Conservation (phyloP, 768 basidiomycete species). For the Xerocomus potaroensis region DNA sequence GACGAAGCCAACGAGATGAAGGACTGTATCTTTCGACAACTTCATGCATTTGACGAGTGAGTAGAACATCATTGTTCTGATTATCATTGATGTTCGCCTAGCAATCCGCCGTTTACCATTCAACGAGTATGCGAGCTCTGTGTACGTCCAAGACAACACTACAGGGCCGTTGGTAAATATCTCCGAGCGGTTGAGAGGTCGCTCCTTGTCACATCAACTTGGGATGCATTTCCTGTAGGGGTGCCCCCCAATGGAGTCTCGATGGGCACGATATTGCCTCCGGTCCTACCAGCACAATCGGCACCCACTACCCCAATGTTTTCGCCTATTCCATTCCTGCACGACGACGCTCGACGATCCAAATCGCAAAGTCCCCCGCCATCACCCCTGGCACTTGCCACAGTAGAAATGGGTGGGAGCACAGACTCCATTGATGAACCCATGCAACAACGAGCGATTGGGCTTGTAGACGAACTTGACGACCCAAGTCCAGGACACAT, state of each 20-base stretch:
- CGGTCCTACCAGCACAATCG: slow-evolving; percentile 46
- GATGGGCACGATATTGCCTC: slow-evolving; percentile 33
- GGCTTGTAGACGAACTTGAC: slow-evolving; percentile 82
- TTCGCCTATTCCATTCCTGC: slow-evolving; percentile 84
- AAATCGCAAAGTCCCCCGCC: slow-evolving; percentile 77
- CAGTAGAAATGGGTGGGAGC: slow-evolving; percentile 29
- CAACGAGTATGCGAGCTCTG: slow-evolving; percentile 86
- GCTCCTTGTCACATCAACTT: slow-evolving; percentile 78
- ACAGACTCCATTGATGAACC: slow-evolving; percentile 37
- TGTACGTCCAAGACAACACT: slow-evolving; percentile 61
- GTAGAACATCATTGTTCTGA: slow-evolving; percentile 21
- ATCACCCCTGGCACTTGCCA: slow-evolving; percentile 58
- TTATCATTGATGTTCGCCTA: slow-evolving; percentile 12
- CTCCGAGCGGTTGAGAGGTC: slow-evolving; percentile 81
- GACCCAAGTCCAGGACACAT: slow-evolving; percentile 81
- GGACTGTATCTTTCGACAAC: slow-evolving; percentile 51
- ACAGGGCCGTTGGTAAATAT: slow-evolving; percentile 80
- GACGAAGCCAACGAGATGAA: slow-evolving; percentile 59
- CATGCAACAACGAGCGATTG: slow-evolving; percentile 49
- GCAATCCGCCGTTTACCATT: slow-evolving; percentile 80
- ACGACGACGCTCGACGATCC: slow-evolving; percentile 76
- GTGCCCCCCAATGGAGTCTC: slow-evolving; percentile 28
- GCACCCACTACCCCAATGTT: slow-evolving; percentile 77
- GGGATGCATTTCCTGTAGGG: slow-evolving; percentile 61
- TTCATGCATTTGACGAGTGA: slow-evolving; percentile 75